phyloP scores from a whole-genome alignment of 495 filamentous ascomycete genomes.

The Hyaloscypha hepaticicola region DNA sequence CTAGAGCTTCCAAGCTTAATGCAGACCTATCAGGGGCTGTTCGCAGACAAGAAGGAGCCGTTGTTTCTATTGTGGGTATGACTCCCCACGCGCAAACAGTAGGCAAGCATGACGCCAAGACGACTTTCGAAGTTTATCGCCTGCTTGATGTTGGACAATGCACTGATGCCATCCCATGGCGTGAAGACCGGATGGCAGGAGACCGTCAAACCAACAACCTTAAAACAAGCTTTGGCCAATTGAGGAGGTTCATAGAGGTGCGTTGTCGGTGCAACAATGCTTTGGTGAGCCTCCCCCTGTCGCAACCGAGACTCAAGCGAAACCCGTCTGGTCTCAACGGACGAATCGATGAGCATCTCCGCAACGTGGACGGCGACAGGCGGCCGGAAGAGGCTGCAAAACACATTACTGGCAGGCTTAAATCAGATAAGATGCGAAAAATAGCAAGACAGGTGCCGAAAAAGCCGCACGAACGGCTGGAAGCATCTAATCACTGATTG shows the following conservation, averaged over 20 bases:
- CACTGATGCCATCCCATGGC: slow-evolving; percentile 22
- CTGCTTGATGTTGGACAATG: slow-evolving; percentile 24
- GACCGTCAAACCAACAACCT: slow-evolving; percentile 18
- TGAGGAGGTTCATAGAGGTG: slow-evolving; percentile 2
- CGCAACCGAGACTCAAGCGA: slow-evolving; percentile 26
- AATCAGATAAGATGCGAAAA: slow-evolving; percentile 10
- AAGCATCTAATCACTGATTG: background rate
- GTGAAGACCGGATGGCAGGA: slow-evolving; percentile 16
- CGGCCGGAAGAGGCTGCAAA: background rate
- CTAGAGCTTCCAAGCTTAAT: slow-evolving; percentile 17
- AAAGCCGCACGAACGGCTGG: background rate
- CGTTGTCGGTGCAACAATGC: background rate
- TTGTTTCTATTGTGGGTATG: background rate
- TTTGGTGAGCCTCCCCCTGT: slow-evolving; percentile 18
- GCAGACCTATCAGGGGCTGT: slow-evolving; percentile 11
- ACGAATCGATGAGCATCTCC: slow-evolving; percentile 6
- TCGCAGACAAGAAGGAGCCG: background rate
- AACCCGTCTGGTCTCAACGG: slow-evolving; percentile 29
- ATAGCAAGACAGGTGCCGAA: slow-evolving; percentile 2
- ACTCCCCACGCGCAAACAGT: slow-evolving; percentile 1
- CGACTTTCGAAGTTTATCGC: slow-evolving; percentile 10
- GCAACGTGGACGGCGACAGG: slow-evolving; percentile 28
- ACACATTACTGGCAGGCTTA: slow-evolving; percentile 8
- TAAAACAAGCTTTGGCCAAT: slow-evolving; percentile 19
- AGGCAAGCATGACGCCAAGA: slow-evolving; percentile 15